Evolutionary conservation across 2,329 filamentous ascomycete species (phyloP), one percentile per base, ranked within the genome.

Genomic region (Aureobasidium pullulans): DNA sequence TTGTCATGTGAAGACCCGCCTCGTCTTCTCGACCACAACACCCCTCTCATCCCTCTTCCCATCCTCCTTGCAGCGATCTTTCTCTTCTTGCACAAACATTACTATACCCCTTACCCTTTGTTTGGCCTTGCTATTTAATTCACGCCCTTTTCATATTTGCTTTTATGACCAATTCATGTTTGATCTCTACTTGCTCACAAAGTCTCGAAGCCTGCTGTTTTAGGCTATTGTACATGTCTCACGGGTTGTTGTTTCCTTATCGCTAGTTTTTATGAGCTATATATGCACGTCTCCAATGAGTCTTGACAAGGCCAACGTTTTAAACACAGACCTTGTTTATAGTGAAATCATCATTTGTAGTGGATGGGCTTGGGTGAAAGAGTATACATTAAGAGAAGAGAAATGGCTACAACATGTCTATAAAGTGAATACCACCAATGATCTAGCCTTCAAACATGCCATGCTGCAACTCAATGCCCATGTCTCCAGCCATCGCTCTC

Each of bases 391-490:
- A 49, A 29, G 6, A 13, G 8, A 16, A 15, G 3, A 40, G 3
- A 37, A 7, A n/a, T 39, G 47, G 8, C 40, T 15, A 52, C 4
- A 52, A 37, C 1, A 11, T 28, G 47, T 49, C 47, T 49, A 49
- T 28, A 28, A 37, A 9, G 10, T 37, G n/a, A 28, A 2, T 6
- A 10, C 4, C 6, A 10, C 23, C 40, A 40, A 13, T 13, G 29
- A 5, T 37, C 53, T 66, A 96, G 4, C 93, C 92, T 60, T 95
- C 90, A 75, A 96, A 96, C 2, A 96, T 82, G 42, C 86, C 84
- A 71, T 95, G 90, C 70, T 96, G 88, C 64, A 97, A 75, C 73
- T 97, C 92, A 3, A 97, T 84, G 0, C 94, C 94, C 75, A 94
- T 67, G 52, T 71, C 69, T 70, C 88, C 90, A 1, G 92, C 93